phyloP scores from a whole-genome alignment of 345 rosid genomes.

The Hibiscus mutabilis region DNA sequence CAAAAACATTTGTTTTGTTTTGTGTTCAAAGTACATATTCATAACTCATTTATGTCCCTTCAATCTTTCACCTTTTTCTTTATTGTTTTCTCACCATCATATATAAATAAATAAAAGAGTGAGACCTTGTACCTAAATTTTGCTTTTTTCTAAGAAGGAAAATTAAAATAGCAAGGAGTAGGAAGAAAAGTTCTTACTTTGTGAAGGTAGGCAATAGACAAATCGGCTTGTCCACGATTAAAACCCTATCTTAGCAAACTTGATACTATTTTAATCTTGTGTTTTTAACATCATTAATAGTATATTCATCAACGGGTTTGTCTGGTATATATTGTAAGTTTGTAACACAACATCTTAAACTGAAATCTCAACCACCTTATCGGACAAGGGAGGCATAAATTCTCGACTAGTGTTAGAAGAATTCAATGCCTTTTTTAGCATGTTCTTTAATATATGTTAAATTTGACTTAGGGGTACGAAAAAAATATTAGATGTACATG shows the following conservation, averaged over 20 bases:
- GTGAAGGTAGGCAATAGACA: neutral
- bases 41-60: neutral
- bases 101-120: neutral
- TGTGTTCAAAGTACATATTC: neutral
- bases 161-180: neutral
- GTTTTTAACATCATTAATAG: neutral
- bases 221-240: neutral
- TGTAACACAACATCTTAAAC: neutral
- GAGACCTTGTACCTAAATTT: neutral
- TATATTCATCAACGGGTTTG: neutral
- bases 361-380: constrained; percentile 3
- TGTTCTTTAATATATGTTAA: neutral
- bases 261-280: neutral
- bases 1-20: neutral
- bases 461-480: neutral
- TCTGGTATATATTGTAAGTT: neutral
- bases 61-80: neutral
- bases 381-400: neutral
- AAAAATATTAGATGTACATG: too few species aligned
- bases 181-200: neutral
- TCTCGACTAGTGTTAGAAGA: neutral
- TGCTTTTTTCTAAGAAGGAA: neutral
- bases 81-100: neutral
- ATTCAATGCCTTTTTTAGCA: neutral
- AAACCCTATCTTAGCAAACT: neutral